Evolutionary conservation across 177 flowering plant genomes (phyloP), one percentile per base, ranked within the genome.

Genomic region (Tripterygium wilfordii): DNA sequence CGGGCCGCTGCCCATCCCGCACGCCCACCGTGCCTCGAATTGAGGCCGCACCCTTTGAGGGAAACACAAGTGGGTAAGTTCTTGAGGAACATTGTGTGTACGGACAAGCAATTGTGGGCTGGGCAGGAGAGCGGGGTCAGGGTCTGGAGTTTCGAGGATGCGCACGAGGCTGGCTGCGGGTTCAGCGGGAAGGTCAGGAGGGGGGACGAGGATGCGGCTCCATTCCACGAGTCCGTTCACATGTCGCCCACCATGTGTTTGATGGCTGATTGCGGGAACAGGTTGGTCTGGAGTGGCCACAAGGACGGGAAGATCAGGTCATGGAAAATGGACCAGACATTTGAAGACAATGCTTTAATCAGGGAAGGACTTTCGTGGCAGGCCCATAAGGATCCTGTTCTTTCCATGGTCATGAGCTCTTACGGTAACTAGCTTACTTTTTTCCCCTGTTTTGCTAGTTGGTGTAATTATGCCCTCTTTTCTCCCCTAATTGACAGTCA

Each of bases 231-330:
- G 57, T 85, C 94, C 0, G 69, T 38, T 0, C 72, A 51, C 20
- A 80, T 88, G 0, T 63, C 88, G 0, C 92, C 99, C 1, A 60
- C 85, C 3, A 31, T 68, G 13, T 87, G 94, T 54, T 42, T 90
- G 72, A 36, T 76, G 38, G 67, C 71, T 35, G 99, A 90, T 54
- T 13, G 25, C 2, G 96, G 72, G 21, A 87, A 71, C 58, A 68
- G 74, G 59, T 45, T 90, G 63, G 68, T 90, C 26, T 94, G 95
- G 96, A 85, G 69, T 36, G 99, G 99, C 10, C 99, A 94, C 36
- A 90, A 83, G 67, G 99, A 94, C 57, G 99, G 99, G 20, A 94
- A 72, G 63, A 82, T 90, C 29, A 71, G 90, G 65, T 78, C 90
- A 0, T 94, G 99, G 99, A 87, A 75, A 67, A 82, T 74, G 90